Conservation (phyloP, 2,329 filamentous ascomycete genomes). For the Aspergillus chevalieri region DNA sequence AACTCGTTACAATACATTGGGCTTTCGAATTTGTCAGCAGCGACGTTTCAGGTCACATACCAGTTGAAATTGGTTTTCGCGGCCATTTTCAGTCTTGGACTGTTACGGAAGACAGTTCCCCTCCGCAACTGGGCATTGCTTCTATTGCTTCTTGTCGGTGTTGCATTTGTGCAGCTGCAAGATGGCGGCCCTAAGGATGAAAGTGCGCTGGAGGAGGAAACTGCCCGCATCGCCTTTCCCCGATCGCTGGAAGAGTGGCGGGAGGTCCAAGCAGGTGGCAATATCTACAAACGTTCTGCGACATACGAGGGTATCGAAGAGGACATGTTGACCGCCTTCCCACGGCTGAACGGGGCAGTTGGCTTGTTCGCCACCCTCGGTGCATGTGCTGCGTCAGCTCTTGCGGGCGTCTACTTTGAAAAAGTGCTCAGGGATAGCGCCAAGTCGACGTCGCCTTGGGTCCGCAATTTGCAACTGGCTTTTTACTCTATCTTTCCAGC, state of each 20-base stretch:
- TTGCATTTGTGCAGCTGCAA: constrained; percentile 79
- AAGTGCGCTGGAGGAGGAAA: constrained; percentile 51
- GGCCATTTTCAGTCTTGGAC: constrained; percentile 74
- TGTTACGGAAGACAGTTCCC: constrained; percentile 67
- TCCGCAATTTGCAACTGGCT: constrained; percentile 87
- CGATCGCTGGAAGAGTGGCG: constrained; percentile 71
- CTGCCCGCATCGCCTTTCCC: constrained; percentile 63
- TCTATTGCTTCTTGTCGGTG: constrained; percentile 70
- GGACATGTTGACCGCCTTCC: constrained; percentile 48
- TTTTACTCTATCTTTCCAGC: constrained; percentile 92
- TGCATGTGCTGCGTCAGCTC: constrained; percentile 71
- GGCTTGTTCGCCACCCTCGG: constrained; percentile 73
- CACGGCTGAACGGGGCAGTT: constrained; percentile 68
- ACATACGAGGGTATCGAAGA: constrained; percentile 83
- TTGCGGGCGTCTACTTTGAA: constrained; percentile 66
- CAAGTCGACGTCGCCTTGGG: constrained; percentile 73
- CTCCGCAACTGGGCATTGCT: constrained; percentile 73
- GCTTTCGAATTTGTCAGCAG: constrained; percentile 82
- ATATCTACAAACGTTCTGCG: constrained; percentile 65
- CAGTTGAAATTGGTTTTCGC: constrained; percentile 92
- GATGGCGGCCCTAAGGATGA: constrained; percentile 49
- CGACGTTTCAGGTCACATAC: constrained; percentile 88
- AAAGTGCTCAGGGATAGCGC: constrained; percentile 86
- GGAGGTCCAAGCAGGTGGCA: constrained; percentile 45
- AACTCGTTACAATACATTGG: constrained; percentile 93